These are phyloP conservation scores for Schoenoplectus triqueter DNA, from an alignment of 202 grass and related monocot species.

Conservation along the genomic window DNA sequence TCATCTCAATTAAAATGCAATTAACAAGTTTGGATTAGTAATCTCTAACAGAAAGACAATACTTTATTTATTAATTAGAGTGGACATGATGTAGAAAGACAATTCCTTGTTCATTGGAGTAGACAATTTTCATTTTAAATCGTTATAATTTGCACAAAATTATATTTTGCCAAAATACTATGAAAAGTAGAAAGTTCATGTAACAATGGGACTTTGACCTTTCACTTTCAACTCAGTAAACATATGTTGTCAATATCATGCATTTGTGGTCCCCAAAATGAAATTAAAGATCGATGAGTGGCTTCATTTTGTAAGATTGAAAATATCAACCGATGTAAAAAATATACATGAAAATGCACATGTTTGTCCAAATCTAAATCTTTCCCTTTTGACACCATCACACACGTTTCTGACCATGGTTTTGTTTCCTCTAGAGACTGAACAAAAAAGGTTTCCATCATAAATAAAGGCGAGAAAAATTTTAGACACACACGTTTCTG, in stretches of 20 bases:
- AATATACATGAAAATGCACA: not conserved
- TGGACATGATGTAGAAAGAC: too few species aligned
- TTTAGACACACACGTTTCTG: conserved; percentile 13
- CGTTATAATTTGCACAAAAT: too few species aligned
- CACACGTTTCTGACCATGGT: not conserved
- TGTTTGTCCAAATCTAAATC: not conserved
- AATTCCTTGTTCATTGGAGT: too few species aligned
- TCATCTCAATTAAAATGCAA: not conserved
- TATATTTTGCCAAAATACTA: not conserved
- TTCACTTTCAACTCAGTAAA: not conserved
- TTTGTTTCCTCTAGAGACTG: not conserved
- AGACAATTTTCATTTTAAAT: too few species aligned
- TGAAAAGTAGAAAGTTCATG: not conserved
- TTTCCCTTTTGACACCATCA: conserved; percentile 7
- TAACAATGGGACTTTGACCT: not conserved
- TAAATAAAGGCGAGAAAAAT: not conserved
- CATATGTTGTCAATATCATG: not conserved
- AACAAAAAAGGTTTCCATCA: not conserved
- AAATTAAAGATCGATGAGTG: conserved; percentile 22
- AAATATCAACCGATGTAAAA: conserved; percentile 22
- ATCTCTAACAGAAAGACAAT: too few species aligned
- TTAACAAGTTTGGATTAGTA: too few species aligned
- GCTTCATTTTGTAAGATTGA: not conserved
- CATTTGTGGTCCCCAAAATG: conserved; percentile 21
- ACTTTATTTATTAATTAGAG: too few species aligned